These are phyloP conservation scores for Phytophthora pluvialis DNA, from an alignment of 352 stramenopile genomes.

Conservation along the genomic window DNA sequence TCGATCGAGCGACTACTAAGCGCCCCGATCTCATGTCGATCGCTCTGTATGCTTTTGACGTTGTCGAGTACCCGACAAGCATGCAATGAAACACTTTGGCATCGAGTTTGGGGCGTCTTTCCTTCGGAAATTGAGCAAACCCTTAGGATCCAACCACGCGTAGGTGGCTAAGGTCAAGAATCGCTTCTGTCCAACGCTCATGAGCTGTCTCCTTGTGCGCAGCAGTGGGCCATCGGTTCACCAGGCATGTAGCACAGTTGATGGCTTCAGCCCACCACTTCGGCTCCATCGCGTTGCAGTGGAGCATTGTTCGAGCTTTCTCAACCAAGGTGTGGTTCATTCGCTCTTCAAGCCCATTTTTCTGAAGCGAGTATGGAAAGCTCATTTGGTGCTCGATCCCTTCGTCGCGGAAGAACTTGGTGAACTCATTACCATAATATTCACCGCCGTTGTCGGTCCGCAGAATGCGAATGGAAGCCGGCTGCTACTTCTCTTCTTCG, in stretches of 20 bases:
- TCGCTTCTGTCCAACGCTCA: background rate
- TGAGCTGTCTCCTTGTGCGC: background rate
- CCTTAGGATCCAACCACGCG: background rate
- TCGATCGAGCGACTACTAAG: background rate
- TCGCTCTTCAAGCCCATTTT: background rate
- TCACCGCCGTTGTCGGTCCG: background rate
- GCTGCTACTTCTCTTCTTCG: background rate
- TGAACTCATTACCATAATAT: background rate
- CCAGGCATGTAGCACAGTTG: background rate
- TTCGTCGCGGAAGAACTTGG: background rate
- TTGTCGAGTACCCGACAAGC: background rate
- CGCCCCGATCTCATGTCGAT: background rate
- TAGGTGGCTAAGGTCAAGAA: background rate
- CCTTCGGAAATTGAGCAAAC: constrained; percentile 1
- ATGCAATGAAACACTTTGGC: background rate
- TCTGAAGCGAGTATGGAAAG: background rate
- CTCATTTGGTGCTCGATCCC: constrained; percentile 1
- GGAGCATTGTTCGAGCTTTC: background rate
- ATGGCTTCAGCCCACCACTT: constrained; percentile 3
- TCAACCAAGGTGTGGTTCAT: constrained; percentile 3
- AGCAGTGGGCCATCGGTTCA: background rate
- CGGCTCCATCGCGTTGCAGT: constrained; percentile 2
- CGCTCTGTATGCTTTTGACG: background rate
- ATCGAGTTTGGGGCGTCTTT: background rate
- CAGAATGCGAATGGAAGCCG: background rate